Conservation (phyloP, 2,329 filamentous ascomycete genomes). For the Grosmannia penicillata region DNA sequence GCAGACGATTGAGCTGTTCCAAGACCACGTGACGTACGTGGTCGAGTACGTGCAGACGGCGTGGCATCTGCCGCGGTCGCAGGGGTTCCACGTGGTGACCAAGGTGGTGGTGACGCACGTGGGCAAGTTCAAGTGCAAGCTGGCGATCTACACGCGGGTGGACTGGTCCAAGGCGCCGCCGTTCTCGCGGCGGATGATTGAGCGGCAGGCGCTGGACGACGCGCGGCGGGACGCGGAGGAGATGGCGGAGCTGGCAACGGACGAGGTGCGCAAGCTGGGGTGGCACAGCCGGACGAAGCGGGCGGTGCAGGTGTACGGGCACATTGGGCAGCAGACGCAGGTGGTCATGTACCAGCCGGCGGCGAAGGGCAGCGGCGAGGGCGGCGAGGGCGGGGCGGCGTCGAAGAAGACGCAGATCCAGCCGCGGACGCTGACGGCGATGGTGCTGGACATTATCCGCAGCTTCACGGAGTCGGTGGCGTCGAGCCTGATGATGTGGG, state of each 20-base stretch:
- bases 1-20: slow-evolving; percentile 73
- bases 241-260: slow-evolving; percentile 59
- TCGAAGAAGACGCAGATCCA: slow-evolving; percentile 44
- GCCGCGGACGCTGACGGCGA: slow-evolving; percentile 46
- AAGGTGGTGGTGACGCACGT: slow-evolving; percentile 92
- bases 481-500: slow-evolving; percentile 64
- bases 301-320: slow-evolving; percentile 66
- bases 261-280: slow-evolving; percentile 63
- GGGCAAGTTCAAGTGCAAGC: slow-evolving; percentile 81
- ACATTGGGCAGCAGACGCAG: slow-evolving; percentile 54
- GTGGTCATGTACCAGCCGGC: slow-evolving; percentile 44
- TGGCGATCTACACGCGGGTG: slow-evolving; percentile 77
- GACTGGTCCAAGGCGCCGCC: slow-evolving; percentile 63
- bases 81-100: slow-evolving; percentile 66
- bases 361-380: slow-evolving; percentile 4
- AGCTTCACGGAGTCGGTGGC: slow-evolving; percentile 62
- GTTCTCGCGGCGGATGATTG: slow-evolving; percentile 45
- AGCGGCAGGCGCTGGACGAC: slow-evolving; percentile 61
- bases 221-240: slow-evolving; percentile 58
- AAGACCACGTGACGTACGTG: slow-evolving; percentile 58
- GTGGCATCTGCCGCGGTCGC: slow-evolving; percentile 76
- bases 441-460: slow-evolving; percentile 58
- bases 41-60: slow-evolving; percentile 47
- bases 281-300: slow-evolving; percentile 60
- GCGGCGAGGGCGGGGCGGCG: slow-evolving; percentile 6